phyloP scores from a whole-genome alignment of 331 rosid genomes.

The Prunus yedoensis region DNA sequence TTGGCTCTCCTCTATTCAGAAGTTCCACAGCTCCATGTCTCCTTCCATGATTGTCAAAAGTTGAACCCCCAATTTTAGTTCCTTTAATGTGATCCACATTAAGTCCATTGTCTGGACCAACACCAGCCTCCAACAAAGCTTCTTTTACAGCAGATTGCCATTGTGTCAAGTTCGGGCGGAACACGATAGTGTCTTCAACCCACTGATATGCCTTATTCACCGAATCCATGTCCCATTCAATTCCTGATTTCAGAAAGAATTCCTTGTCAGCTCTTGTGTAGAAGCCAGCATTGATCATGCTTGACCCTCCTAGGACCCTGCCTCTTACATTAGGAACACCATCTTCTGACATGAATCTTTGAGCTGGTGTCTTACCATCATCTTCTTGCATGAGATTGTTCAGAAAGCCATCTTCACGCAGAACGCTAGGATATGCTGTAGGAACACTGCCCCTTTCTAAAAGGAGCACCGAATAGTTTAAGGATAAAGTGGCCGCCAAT shows the following conservation, averaged over 20 bases:
- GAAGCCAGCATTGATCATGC: constrained; percentile 21
- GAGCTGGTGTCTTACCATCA: constrained; percentile 16
- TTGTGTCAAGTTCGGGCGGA: neutral
- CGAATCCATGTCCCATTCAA: constrained; percentile 23
- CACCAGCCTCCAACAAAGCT: constrained; percentile 22
- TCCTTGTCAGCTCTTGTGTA: constrained; percentile 17
- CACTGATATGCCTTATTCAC: constrained; percentile 3
- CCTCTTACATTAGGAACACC: constrained; percentile 18
- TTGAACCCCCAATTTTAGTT: constrained; percentile 18
- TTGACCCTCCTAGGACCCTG: constrained; percentile 20
- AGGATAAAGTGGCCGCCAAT: no score
- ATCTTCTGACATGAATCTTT: constrained; percentile 21
- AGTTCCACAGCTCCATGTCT: constrained; percentile 34
- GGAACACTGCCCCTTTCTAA: constrained; percentile 23
- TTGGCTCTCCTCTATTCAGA: constrained; percentile 9
- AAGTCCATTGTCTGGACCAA: constrained; percentile 19
- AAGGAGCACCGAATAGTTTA: no score
- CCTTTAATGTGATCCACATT: constrained; percentile 13
- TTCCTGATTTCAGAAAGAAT: neutral
- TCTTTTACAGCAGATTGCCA: constrained; percentile 8
- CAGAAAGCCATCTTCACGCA: neutral
- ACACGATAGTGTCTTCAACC: constrained; percentile 20
- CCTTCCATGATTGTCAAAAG: constrained; percentile 10
- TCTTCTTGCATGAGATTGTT: constrained; percentile 2
- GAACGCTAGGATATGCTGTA: neutral